Evolutionary conservation across 176 grass and related monocot species (phyloP).

Genomic region (Typha latifolia): DNA sequence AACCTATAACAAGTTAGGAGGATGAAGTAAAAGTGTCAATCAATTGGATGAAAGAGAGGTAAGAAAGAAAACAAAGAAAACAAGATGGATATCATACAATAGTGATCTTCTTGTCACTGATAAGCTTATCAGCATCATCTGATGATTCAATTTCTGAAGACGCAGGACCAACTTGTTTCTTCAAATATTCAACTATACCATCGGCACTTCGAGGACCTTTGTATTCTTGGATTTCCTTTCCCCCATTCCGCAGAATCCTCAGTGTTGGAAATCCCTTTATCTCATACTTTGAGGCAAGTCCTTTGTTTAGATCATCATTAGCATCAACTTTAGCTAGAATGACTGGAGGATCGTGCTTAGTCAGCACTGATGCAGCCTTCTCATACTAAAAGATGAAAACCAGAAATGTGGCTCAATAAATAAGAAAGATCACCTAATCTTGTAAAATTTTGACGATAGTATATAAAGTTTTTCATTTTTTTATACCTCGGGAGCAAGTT

Average conservation of each 20-base stretch:
- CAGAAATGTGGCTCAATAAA: neutral
- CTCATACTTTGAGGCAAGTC: conserved; percentile 17
- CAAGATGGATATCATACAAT: conserved; percentile 1
- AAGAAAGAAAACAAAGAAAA: neutral
- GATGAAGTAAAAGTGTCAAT: neutral
- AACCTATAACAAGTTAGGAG: conserved; percentile 5
- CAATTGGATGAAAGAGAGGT: neutral
- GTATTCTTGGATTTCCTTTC: conserved; percentile 12
- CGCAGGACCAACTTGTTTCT: conserved; percentile 22
- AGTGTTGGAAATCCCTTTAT: conserved; percentile 19
- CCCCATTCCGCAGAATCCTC: conserved; percentile 16
- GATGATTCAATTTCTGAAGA: conserved; percentile 12
- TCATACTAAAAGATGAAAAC: conserved; percentile 12
- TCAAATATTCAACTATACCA: conserved; percentile 21
- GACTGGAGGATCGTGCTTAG: conserved; percentile 16
- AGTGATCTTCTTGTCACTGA: conserved; percentile 10
- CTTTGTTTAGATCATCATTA: conserved; percentile 14
- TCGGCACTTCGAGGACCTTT: conserved; percentile 25
- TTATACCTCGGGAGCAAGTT: conserved; percentile 21
- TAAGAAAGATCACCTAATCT: neutral
- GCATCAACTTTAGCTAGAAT: conserved; percentile 16
- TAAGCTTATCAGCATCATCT: conserved; percentile 8
- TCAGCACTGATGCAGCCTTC: conserved; percentile 20
- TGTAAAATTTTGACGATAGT: neutral
- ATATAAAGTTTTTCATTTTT: neutral